phyloP scores from a whole-genome alignment of 176 grass and related monocot species.

The Thalia dealbata region DNA sequence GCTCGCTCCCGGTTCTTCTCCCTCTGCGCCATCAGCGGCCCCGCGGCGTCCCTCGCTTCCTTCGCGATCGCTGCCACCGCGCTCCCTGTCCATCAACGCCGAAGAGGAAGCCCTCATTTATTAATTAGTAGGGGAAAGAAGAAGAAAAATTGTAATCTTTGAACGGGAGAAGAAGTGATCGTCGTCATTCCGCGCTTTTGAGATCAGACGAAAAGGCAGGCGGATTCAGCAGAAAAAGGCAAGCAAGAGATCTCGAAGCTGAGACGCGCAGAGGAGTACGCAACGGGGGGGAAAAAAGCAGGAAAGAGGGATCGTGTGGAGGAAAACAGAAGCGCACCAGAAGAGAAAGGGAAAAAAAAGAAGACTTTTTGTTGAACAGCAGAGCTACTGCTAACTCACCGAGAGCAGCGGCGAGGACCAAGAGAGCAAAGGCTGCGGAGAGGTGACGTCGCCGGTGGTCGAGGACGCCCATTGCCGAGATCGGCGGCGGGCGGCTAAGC shows the following conservation, averaged over 20 bases:
- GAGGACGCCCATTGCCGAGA: not conserved
- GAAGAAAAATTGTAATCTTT: not conserved
- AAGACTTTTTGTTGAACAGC: not conserved
- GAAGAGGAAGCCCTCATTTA: not conserved
- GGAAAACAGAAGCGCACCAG: too few relatives aligned
- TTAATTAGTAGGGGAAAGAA: too few relatives aligned
- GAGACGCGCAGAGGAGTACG: not conserved
- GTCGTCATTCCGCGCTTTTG: not conserved
- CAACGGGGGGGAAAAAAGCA: not conserved
- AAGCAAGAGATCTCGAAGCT: not conserved
- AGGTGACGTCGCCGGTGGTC: not conserved
- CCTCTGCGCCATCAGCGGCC: not conserved
- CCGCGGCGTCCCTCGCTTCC: not conserved
- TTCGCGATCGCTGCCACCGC: not conserved
- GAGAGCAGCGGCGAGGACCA: not conserved
- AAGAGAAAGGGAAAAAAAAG: not conserved
- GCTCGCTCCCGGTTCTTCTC: not conserved
- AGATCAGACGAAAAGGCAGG: not conserved
- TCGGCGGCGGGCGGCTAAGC: not conserved
- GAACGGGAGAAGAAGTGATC: too few relatives aligned
- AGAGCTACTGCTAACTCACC: not conserved
- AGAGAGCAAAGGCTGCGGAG: not conserved
- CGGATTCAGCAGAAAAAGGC: not conserved
- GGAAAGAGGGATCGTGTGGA: not conserved
- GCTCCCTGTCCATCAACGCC: not conserved